These are phyloP conservation scores for Ceratocystis eucalypticola DNA, from an alignment of 2,329 filamentous ascomycete genomes.

Conservation along the genomic window DNA sequence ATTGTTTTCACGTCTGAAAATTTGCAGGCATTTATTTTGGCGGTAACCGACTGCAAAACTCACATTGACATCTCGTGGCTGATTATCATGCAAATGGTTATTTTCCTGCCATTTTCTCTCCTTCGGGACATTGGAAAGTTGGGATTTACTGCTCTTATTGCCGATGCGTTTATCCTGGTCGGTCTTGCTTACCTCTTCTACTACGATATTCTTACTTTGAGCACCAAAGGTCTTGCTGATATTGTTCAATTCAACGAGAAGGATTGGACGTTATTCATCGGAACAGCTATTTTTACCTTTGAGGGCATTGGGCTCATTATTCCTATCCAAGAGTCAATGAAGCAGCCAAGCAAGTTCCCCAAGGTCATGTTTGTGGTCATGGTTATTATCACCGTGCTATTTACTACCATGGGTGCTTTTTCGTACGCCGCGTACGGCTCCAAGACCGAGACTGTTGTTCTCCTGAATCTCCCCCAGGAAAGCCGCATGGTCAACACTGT, in stretches of 20 bases:
- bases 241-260: constrained; percentile 80
- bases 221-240: constrained; percentile 62
- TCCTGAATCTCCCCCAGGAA: constrained; percentile 92
- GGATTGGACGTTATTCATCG: constrained; percentile 95
- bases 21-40: constrained; percentile 82
- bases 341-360: constrained; percentile 77
- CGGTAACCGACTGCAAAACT: constrained; percentile 76
- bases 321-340: constrained; percentile 96
- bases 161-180: constrained; percentile 86
- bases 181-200: constrained; percentile 91
- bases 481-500: constrained; percentile 90
- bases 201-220: constrained; percentile 79
- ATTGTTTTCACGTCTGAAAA: constrained; percentile 97
- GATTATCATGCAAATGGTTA: constrained; percentile 86
- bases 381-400: constrained; percentile 86
- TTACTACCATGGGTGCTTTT: constrained; percentile 79
- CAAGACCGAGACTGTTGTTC: constrained; percentile 86
- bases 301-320: constrained; percentile 96
- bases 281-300: constrained; percentile 97
- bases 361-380: constrained; percentile 79
- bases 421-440: constrained; percentile 95
- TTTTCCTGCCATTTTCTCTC: constrained; percentile 87
- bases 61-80: constrained; percentile 77
- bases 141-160: constrained; percentile 83
- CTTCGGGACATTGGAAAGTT: constrained; percentile 96